These are phyloP conservation scores for Neurospora sp. DNA, from an alignment of 495 filamentous ascomycete species.

Conservation along the genomic window DNA sequence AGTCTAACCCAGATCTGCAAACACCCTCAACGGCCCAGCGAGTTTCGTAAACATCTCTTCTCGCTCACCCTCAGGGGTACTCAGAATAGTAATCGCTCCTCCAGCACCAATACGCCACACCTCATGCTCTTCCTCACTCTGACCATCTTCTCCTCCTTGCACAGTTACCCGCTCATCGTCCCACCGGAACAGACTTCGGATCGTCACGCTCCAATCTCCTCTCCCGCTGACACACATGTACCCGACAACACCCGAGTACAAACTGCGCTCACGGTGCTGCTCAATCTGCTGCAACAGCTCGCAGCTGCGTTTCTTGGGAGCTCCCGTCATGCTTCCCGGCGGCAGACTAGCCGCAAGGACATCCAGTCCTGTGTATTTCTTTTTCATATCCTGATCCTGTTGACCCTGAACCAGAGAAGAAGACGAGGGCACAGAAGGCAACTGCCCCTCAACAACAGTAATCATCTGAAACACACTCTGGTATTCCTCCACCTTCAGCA, in stretches of 20 bases:
- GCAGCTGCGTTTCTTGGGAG: conserved; percentile 83
- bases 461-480: conserved; percentile 84
- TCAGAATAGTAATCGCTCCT: conserved; percentile 76
- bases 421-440: no score
- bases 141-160: conserved; percentile 3
- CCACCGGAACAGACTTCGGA: conserved; percentile 66
- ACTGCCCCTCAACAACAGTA: conserved; percentile 67
- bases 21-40: conserved; percentile 51
- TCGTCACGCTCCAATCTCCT: conserved; percentile 82
- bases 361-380: conserved; percentile 51
- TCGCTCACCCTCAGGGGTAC: conserved; percentile 66
- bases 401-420: no score
- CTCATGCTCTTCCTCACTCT: conserved; percentile 24
- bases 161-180: conserved; percentile 37
- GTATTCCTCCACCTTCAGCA: conserved; percentile 84
- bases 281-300: conserved; percentile 68
- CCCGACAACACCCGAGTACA: conserved; percentile 84
- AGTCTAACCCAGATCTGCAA: conserved; percentile 18
- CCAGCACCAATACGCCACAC: conserved; percentile 81
- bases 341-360: conserved; percentile 71
- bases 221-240: conserved; percentile 79
- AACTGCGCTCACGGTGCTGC: conserved; percentile 48
- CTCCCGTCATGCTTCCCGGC: conserved; percentile 91
- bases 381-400: no score
- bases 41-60: conserved; percentile 88